A percentile compares a stretch with the other conserved stretches of the same genome.
These are phyloP conservation scores for Aspergillus novofumigatus DNA, from an alignment of 2,329 filamentous ascomycete genomes.

Conservation along the genomic window DNA sequence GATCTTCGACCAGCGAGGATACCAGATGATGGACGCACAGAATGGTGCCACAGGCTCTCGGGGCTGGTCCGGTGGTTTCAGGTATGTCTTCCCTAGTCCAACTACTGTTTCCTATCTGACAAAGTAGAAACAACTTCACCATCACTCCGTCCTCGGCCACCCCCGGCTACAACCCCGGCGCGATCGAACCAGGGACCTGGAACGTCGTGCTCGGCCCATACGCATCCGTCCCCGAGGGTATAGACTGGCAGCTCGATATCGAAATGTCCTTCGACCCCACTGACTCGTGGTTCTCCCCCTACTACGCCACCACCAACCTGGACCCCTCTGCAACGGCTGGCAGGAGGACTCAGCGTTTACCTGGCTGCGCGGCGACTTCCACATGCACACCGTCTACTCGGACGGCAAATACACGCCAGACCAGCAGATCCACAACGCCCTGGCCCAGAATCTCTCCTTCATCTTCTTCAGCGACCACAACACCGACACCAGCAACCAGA, in stretches of 20 bases:
- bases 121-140: neutral
- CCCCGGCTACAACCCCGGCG: neutral
- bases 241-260: neutral
- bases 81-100: too few relatives aligned
- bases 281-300: neutral
- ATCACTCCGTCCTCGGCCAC: neutral
- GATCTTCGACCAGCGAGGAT: neutral
- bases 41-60: neutral
- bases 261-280: neutral
- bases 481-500: constrained; percentile 17
- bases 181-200: neutral
- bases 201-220: neutral
- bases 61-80: neutral
- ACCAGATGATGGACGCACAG: neutral
- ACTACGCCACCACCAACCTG: neutral
- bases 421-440: constrained; percentile 10
- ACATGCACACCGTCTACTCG: neutral
- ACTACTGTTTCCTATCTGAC: too few relatives aligned
- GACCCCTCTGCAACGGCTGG: neutral
- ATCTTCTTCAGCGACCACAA: constrained; percentile 24
- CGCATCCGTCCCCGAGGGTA: neutral
- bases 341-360: neutral
- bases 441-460: constrained; percentile 15
- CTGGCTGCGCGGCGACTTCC: neutral
- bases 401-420: neutral